A percentile compares a stretch with the other conserved stretches of the same genome.
Conservation (phyloP, 2,329 filamentous ascomycete genomes). For the Coniosporium tulheliwenetii region DNA sequence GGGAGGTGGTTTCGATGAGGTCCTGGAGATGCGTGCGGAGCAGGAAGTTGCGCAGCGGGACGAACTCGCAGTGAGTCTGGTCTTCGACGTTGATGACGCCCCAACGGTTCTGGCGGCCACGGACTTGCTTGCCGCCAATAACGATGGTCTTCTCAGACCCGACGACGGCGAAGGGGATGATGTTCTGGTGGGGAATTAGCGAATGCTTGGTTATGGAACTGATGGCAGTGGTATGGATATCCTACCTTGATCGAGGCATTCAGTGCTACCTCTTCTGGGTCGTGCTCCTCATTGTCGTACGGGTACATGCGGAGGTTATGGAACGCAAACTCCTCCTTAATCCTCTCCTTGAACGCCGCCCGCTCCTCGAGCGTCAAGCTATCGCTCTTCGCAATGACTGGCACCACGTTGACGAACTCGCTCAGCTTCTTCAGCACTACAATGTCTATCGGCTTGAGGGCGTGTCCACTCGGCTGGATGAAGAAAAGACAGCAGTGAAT, state of each 20-base stretch:
- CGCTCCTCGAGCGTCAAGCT: constrained; percentile 92
- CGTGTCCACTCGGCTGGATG: constrained; percentile 96
- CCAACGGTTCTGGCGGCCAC: constrained; percentile 97
- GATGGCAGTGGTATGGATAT: constrained; percentile 2
- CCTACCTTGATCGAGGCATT: constrained; percentile 93
- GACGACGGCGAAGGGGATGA: constrained; percentile 94
- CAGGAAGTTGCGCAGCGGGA: constrained; percentile 96
- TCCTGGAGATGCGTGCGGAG: constrained; percentile 97
- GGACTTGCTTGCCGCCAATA: constrained; percentile 92
- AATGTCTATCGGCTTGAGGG: constrained; percentile 97
- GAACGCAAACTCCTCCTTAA: constrained; percentile 99
- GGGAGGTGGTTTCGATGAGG: constrained; percentile 95
- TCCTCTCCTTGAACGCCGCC: constrained; percentile 86
- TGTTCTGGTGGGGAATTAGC: constrained; percentile 40
- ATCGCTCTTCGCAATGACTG: constrained; percentile 97
- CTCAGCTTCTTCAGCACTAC: constrained; percentile 99
- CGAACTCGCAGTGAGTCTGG: constrained; percentile 98
- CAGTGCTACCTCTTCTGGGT: constrained; percentile 85
- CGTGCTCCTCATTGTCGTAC: constrained; percentile 97
- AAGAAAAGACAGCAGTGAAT: constrained; percentile 99
- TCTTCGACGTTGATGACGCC: constrained; percentile 99
- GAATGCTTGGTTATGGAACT: not conserved
- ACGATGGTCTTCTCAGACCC: constrained; percentile 97
- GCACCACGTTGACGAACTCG: constrained; percentile 97
- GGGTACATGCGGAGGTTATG: constrained; percentile 99